A percentile compares a stretch with the other conserved stretches of the same genome.
phyloP scores from a whole-genome alignment of 2,329 filamentous ascomycete species.

The Macrophomina phaseolina region DNA sequence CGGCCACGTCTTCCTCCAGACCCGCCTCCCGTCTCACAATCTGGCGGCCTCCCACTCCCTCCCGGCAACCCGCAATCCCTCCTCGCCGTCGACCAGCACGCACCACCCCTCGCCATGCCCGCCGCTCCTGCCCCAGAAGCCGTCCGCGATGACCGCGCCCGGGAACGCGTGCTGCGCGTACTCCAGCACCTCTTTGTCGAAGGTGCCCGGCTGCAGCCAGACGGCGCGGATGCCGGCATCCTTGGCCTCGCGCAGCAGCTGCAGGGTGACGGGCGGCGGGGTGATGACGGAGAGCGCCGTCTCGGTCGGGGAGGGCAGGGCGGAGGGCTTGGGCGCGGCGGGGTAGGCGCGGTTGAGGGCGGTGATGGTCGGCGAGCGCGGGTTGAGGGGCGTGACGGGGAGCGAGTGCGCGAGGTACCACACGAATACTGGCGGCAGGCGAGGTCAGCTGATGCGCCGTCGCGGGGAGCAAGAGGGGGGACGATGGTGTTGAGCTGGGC shows the following conservation, averaged over 20 bases:
- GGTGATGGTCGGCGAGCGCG: slow-evolving; percentile 68
- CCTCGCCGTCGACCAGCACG: slow-evolving; percentile 49
- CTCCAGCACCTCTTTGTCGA: slow-evolving; percentile 74
- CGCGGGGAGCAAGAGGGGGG: neutral
- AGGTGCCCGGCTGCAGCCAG: slow-evolving; percentile 91
- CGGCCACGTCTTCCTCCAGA: too few species aligned
- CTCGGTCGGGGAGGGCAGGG: slow-evolving; percentile 68
- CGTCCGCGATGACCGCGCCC: slow-evolving; percentile 66
- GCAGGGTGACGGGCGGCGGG: slow-evolving; percentile 75
- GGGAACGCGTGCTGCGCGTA: slow-evolving; percentile 74
- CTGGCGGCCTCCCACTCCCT: slow-evolving; percentile 39
- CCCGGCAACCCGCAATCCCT: slow-evolving; percentile 41
- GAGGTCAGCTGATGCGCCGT: too few species aligned
- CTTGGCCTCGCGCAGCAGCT: slow-evolving; percentile 78
- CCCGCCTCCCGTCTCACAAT: slow-evolving; percentile 30
- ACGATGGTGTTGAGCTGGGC: slow-evolving; percentile 41
- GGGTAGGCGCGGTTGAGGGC: slow-evolving; percentile 64
- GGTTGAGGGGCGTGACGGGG: slow-evolving; percentile 84
- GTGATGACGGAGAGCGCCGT: slow-evolving; percentile 89
- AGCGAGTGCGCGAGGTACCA: slow-evolving; percentile 85
- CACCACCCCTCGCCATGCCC: slow-evolving; percentile 47
- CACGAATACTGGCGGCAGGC: slow-evolving; percentile 68
- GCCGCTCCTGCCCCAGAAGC: slow-evolving; percentile 33
- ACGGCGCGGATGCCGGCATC: slow-evolving; percentile 74
- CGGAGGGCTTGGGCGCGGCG: slow-evolving; percentile 69